Evolutionary conservation across 306 rosid species (phyloP), one percentile per base, ranked within the genome.

Genomic region (Castanea crenata): DNA sequence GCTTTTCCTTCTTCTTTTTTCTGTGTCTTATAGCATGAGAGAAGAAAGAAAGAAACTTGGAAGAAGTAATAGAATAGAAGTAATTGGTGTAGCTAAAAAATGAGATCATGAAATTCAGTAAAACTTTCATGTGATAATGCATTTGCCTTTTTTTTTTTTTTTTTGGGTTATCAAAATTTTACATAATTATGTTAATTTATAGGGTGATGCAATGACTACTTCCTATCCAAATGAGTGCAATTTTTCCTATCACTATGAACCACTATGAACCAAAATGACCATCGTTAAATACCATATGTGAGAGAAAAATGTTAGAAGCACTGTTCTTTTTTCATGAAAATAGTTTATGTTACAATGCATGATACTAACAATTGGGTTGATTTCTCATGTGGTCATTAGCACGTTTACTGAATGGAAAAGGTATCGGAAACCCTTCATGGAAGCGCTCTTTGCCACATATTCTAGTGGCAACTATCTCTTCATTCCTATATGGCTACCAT

Each of bases 401-500:
- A 32, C 89, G 86, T 55, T 35, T 84, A 63, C 83, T 71, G n/a
- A 82, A 78, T 75, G 87, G 75, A 73, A 93, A 84, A 86, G 87
- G 75, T 61, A 10, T 74, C n/a, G 87, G 76, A 58, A 80, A 79
- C 76, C 90, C 96, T 69, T 76, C 88, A 78, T 92, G 96, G 92
- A 82, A 55, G 73, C 91, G 82, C 31, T 87, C 96, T 55, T 78
- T 91, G 72, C 84, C 90, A 34, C 96, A 93, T 85, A 83, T 88
- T 56, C 69, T 91, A 69, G 94, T 88, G 70, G 97, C 97, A 35
- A 78, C 86, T 6, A 7, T 93, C 71, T 91, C 96, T 79, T 89
- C 97, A 11, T 88, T 93, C 89, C 81, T 91, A 83, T 93, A 84
- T 76, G 97, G 97, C 76, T 93, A 91, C 86, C 97, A 93, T 87